Percentiles rank a stretch among this genome's conserved stretches.
Conservation (phyloP, 352 stramenopile genomes). For the Stramenopiles sp. region DNA sequence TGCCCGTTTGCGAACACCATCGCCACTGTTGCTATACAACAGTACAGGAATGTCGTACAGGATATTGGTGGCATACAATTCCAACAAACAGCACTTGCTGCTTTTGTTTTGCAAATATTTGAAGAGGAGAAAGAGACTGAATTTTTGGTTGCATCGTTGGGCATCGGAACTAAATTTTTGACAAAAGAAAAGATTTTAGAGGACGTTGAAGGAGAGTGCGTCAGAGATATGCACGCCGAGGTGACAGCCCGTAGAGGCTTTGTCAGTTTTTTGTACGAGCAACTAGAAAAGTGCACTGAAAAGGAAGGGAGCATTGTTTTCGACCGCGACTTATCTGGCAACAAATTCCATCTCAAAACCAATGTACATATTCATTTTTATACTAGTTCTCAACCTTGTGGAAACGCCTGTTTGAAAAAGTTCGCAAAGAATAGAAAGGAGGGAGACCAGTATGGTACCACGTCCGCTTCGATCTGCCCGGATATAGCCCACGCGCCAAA, state of each 20-base stretch:
- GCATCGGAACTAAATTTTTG: not conserved
- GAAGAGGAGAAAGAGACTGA: not conserved
- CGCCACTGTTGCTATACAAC: not conserved
- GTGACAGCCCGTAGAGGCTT: not conserved
- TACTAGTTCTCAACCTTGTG: not conserved
- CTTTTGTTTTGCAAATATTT: not conserved
- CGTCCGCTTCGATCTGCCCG: not conserved
- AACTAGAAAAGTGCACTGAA: not conserved
- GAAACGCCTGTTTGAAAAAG: not conserved
- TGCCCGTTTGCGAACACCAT: not conserved
- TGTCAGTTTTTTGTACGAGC: not conserved
- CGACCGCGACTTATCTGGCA: not conserved
- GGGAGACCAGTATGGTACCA: not conserved
- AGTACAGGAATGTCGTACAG: not conserved
- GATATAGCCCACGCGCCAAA: not conserved
- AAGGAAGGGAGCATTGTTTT: not conserved
- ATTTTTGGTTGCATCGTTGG: not conserved
- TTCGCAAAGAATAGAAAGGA: not conserved
- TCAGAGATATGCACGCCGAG: not conserved
- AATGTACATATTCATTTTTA: constrained; percentile 1
- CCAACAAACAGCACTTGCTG: not conserved
- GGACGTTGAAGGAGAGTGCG: not conserved
- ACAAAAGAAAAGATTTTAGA: not conserved
- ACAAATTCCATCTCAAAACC: not conserved
- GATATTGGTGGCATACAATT: not conserved